Base-by-base conservation (phyloP, 345 rosid genomes). In the Salix purpurea region DNA sequence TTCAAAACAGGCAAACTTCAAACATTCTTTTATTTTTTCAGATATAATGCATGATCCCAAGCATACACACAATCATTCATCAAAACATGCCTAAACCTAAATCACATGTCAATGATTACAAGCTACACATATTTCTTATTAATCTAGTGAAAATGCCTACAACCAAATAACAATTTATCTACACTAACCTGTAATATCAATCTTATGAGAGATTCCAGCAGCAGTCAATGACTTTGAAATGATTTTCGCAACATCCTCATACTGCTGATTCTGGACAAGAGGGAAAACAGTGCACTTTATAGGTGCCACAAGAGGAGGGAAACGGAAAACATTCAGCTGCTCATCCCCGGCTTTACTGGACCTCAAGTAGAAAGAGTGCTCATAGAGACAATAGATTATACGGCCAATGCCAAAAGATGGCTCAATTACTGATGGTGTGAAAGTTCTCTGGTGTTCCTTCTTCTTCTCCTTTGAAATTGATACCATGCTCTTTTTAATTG, bases 341-440 rank as follows among this genome's bases (percentile, higher is more conserved):
- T 93, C 98, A 69, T 96, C 97, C 58, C 96, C 97, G 39, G 94
- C 90, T 81, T 96, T 93, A 87, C 94, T 90, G 8, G 97, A 88
- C 81, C 97, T 90, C 34, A 84, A 90, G 83, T 90, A 91, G 86
- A 90, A 96, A 65, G 92, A 91, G 78, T 96, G 99, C 85, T 96
- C 96, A 42, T 74, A 96, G 32, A 96, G 91, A 79, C 99, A 96
- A 40, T 91, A 93, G 74, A 96, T 91, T 66, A 96, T 96, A 60
- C 99, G 88, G 23, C 99, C 99, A 79, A 96, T 91, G 68, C 98
- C 97, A 62, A 96, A 96, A 0, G 98, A 96, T 50, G 99, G 99
- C 66, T 91, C 99, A 67, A 96, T 91, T 71, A 96, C 98, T 21
- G 94, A 96, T 2, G 99, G 98, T 3, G 92, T 93, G 84, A 93